A percentile compares a stretch with the other conserved stretches of the same genome.
Conservation (phyloP, 202 grass and related monocot genomes). For the Dendrocalamus latiflorus region DNA sequence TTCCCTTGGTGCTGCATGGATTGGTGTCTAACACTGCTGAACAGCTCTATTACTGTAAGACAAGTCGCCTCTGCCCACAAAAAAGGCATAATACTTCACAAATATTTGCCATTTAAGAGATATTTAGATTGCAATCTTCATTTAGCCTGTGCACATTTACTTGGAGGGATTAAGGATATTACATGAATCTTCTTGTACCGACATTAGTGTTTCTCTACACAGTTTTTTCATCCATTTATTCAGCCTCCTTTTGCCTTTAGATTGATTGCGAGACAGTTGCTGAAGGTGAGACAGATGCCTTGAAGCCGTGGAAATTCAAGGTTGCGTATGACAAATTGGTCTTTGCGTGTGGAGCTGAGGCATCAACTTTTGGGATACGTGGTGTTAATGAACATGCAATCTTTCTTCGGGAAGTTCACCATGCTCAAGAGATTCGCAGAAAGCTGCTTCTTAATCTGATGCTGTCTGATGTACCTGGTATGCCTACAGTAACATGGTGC, state of each 20-base stretch:
- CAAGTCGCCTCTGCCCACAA: not conserved
- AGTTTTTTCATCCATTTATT: conserved; percentile 14
- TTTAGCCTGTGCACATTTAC: not conserved
- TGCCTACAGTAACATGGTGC: not conserved
- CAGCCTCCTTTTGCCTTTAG: conserved; percentile 31
- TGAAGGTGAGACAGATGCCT: conserved; percentile 46
- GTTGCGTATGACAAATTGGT: conserved; percentile 94
- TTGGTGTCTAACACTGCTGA: not conserved
- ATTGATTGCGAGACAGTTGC: conserved; percentile 87
- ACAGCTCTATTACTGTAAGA: not conserved
- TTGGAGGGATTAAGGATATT: not conserved
- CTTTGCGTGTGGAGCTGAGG: conserved; percentile 85
- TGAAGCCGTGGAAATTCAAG: conserved; percentile 87
- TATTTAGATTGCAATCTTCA: not conserved
- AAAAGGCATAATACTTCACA: not conserved
- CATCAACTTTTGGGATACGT: conserved; percentile 80
- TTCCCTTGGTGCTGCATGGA: not conserved
- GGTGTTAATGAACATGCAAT: conserved; percentile 85
- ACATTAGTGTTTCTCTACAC: not conserved
- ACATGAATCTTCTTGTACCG: not conserved
- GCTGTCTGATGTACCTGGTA: conserved; percentile 90
- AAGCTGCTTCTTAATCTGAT: conserved; percentile 93
- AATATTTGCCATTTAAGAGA: not conserved
- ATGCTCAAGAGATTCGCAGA: conserved; percentile 93
- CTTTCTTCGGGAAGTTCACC: conserved; percentile 92